phyloP scores from a whole-genome alignment of 2,329 filamentous ascomycete genomes.

The Simplicillium sp. region DNA sequence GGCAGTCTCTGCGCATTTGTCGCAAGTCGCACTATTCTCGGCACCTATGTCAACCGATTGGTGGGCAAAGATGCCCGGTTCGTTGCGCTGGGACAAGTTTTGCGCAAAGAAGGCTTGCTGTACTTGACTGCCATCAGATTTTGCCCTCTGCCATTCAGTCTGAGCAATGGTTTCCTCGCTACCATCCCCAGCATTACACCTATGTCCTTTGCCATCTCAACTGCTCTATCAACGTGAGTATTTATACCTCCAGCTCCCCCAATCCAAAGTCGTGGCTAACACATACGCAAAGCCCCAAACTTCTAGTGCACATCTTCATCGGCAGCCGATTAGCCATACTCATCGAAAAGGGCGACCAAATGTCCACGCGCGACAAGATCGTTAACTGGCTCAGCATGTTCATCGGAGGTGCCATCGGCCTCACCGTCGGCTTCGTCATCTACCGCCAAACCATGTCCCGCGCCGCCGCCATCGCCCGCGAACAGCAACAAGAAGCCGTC shows the following conservation, averaged over 20 bases:
- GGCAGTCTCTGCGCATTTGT: constrained; percentile 76
- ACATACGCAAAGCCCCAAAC: constrained; percentile 54
- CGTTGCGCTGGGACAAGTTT: constrained; percentile 74
- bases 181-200: constrained; percentile 85
- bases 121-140: constrained; percentile 86
- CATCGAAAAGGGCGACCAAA: constrained; percentile 73
- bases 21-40: constrained; percentile 69
- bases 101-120: constrained; percentile 83
- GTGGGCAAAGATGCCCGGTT: constrained; percentile 81
- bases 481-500: constrained; percentile 22
- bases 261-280: neutral
- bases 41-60: constrained; percentile 67
- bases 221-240: constrained; percentile 57
- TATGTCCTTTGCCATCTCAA: constrained; percentile 68
- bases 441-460: constrained; percentile 63
- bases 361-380: constrained; percentile 68
- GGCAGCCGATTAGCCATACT: constrained; percentile 74
- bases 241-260: neutral
- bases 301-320: constrained; percentile 88
- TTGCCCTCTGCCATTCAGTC: constrained; percentile 84
- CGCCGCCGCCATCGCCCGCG: constrained; percentile 45
- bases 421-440: constrained; percentile 73
- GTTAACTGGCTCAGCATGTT: constrained; percentile 79
- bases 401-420: constrained; percentile 60
- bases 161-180: constrained; percentile 89